A percentile compares a stretch with the other conserved stretches of the same genome.
Conservation (phyloP, 2,329 filamentous ascomycete genomes). For the Blastomyces gilchristii region DNA sequence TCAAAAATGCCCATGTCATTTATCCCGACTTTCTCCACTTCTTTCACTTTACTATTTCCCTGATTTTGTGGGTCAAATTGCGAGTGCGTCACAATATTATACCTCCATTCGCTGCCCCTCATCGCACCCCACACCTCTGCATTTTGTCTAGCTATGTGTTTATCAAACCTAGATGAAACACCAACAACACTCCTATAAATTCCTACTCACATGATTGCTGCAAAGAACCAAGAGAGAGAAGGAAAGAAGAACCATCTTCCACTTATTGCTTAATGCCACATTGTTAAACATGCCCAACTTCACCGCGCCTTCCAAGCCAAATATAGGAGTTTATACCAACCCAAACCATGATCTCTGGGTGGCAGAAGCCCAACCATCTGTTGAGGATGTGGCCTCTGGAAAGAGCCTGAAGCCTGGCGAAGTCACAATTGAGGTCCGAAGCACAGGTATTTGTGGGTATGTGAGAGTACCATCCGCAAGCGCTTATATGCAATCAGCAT, state of each 20-base stretch:
- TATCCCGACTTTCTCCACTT: background rate
- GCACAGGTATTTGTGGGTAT: constrained; percentile 91
- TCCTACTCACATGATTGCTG: background rate
- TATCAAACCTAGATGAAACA: background rate
- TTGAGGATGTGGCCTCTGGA: constrained; percentile 61
- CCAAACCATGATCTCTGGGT: constrained; percentile 87
- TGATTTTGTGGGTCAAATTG: background rate
- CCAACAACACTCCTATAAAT: background rate
- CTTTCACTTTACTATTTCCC: background rate
- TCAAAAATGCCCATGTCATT: background rate
- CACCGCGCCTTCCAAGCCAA: constrained; percentile 48
- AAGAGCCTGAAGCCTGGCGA: constrained; percentile 65
- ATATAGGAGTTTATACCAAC: constrained; percentile 95
- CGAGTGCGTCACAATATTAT: background rate
- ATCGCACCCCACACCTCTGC: background rate
- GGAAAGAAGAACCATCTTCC: background rate
- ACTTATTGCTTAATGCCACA: background rate
- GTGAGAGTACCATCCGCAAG: constrained; percentile 16
- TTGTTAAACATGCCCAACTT: background rate
- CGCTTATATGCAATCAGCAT: too few relatives aligned
- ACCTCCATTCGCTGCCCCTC: background rate
- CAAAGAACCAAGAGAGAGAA: background rate
- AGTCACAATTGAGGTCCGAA: constrained; percentile 87
- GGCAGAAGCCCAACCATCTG: constrained; percentile 61
- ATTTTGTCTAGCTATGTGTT: background rate